Base-by-base conservation (phyloP, 1,284 basidiomycete species). In the Ustilago tritici region DNA sequence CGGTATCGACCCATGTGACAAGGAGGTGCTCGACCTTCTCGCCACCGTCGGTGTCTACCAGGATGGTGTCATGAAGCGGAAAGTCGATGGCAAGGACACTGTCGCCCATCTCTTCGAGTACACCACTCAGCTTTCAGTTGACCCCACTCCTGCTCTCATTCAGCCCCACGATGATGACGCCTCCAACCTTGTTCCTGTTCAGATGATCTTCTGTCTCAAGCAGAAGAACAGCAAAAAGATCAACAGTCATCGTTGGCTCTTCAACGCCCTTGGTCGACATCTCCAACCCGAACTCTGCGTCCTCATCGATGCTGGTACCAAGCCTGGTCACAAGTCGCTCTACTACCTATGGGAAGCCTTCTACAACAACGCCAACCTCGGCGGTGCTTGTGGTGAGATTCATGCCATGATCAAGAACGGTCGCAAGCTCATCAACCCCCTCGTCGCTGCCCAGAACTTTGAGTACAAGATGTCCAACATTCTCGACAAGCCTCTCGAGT, bases 1-100 rank as follows among this genome's bases (percentile, higher is more conserved):
- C 87, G 96, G 96, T 82, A 90, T 98, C 54, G 95, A 95, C 76
- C 89, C 95, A 5, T 97, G 97, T 92, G 95, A 98, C 89, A 98
- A 98, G 59, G 84, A 85, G 66, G 80, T 84, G 88, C 75, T 87
- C 28, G 76, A 82, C 56, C 64, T 84, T 7, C 80, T 88, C 8
- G 87, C 88, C 10, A 88, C 87, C 9, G 83, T 88, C 35, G 88
- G 88, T 55, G 82, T 88, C 19, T 88, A 88, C 75, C 87, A 88
- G 73, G 88, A 88, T 87, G 95, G 95, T 84, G 89, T 98, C 77
- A 95, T 98, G 93, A 98, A 98, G 88, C 95, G 95, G 86, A 87
- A 89, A 34, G 88, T 90, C 43, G 95, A 98, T 84, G 94, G 91
- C 55, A 96, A 96, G 87, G 92, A 95, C 69, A 97, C 94, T 9